Base-by-base conservation (phyloP, 1,284 basidiomycete genomes). In the Volvariella surrecta region DNA sequence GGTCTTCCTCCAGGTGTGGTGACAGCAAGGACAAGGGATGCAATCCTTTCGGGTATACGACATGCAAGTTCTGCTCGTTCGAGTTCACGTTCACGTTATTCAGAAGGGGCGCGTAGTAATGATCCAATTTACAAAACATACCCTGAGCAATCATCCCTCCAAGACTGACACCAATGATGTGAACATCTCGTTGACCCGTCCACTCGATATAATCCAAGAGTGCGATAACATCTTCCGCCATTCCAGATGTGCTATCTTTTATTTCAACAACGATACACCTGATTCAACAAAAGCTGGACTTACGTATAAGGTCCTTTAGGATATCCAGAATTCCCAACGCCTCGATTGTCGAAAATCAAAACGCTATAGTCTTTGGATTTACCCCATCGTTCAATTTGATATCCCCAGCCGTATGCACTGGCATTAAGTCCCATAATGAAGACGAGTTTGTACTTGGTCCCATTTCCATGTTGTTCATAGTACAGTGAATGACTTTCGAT, bases 111-210 rank as follows among this genome's bases (percentile, higher is more conserved):
- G 39, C 13, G 48, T 34, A 43, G 19, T n/a, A n/a, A 15, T 22
- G 41, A 4, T 16, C 8, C 30, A 17, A 20, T 37, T 21, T 11
- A 3, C 9, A 17, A 32, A 4, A 21, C 24, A 11, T 11, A 79
- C 84, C 82, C 67, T 83, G 80, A 0, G 83, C 75, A 46, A 91
- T 89, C 89, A 91, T 91, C 13, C 90, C 90, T 4, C 90, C 91
- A 40, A 94, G 66, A 35, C 84, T 89, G 9, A 83, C 66, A 1
- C 91, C 89, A 11, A 91, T 81, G 15, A 94, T 59, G 53, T 93
- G 80, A 1, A 93, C 39, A 32, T 71, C 72, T 6, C 71, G 67
- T 31, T 74, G 58, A 8, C 56, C 67, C 0, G 71, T 84, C 89
- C 90, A 94, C 0, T 75, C 80, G 2, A 93, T 49, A 50, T 79